Base-by-base conservation (phyloP, 306 rosid species). In the Casuarina cunninghamiana region DNA sequence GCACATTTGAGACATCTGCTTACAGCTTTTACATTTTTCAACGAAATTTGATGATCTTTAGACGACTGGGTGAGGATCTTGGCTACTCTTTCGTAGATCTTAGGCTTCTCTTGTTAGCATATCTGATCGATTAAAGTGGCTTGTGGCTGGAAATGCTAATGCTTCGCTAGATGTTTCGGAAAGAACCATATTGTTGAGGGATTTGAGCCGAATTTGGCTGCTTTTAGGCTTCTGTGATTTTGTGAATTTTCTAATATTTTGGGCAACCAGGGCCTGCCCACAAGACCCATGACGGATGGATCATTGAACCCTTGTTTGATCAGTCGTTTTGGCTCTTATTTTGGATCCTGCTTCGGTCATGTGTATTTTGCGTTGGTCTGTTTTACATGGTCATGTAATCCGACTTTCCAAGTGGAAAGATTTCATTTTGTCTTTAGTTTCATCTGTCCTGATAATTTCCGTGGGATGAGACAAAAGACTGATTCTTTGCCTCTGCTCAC, bases 401-500 rank as follows among this genome's bases (percentile, higher is more conserved):
- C 61, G 11, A 48, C 13, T 10, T 8, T 69, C 39, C 66, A 75
- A 75, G 75, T 39, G 71, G 62, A 62, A 60, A 38, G 73, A n/a
- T 60, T 58, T 15, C 15, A 63, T 38, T 63, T 63, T 63, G 46
- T 63, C 57, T 70, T 61, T 62, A 77, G 80, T 46, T 66, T 50
- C 76, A 53, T 73, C 49, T 43, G 50, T 71, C 66, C 54, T 26
- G 43, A 53, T 60, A 72, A 57, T 61, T 67, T 58, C 26, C 38
- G 10, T 81, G 76, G 77, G 5, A 46, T 37, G 69, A 75, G 78
- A 46, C 79, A 83, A 77, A 57, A 54, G 74, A 67, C 73, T 74
- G 69, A 19, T 80, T 70, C 51, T 48, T 82, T 21, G 44, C 78
- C 50, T 49, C 72, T 78, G 4, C 26, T 73, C 70, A 15, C 39